Conservation (phyloP, 2,329 filamentous ascomycete species). For the Colletotrichum eremochloae region DNA sequence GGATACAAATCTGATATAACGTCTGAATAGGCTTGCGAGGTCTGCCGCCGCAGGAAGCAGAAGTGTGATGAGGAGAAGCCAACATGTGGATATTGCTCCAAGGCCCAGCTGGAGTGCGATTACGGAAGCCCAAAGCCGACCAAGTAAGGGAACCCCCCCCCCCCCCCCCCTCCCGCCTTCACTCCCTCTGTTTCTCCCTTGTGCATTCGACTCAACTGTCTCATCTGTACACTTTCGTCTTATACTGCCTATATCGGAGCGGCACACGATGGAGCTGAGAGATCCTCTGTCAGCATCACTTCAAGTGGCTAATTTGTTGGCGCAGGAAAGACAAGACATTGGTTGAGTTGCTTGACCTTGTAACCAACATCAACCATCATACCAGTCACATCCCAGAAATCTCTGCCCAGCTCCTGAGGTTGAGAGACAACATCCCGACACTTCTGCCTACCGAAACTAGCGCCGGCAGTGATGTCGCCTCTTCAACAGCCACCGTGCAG, state of each 20-base stretch:
- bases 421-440: not conserved
- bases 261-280: constrained; percentile 26
- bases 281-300: constrained; percentile 15
- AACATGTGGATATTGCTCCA: constrained; percentile 70
- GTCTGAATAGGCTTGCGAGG: constrained; percentile 65
- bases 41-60: constrained; percentile 71
- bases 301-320: not conserved
- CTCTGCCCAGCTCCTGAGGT: constrained; percentile 2
- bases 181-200: not conserved
- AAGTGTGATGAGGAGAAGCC: constrained; percentile 74
- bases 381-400: constrained; percentile 23
- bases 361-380: constrained; percentile 67
- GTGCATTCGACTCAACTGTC: not conserved
- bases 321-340: constrained; percentile 73
- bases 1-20: constrained; percentile 7
- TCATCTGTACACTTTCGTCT: not conserved
- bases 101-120: constrained; percentile 56
- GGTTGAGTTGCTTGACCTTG: constrained; percentile 69
- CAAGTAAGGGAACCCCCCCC: constrained; percentile 62
- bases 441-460: constrained; percentile 13
- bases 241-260: not conserved
- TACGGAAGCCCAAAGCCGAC: constrained; percentile 73
- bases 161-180: too few species aligned
- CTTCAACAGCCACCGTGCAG: constrained; percentile 41
- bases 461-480: constrained; percentile 24